Evolutionary conservation across 129 eudicot genomes (phyloP).

Genomic region (Chrysanthemum lavandulifolium): DNA sequence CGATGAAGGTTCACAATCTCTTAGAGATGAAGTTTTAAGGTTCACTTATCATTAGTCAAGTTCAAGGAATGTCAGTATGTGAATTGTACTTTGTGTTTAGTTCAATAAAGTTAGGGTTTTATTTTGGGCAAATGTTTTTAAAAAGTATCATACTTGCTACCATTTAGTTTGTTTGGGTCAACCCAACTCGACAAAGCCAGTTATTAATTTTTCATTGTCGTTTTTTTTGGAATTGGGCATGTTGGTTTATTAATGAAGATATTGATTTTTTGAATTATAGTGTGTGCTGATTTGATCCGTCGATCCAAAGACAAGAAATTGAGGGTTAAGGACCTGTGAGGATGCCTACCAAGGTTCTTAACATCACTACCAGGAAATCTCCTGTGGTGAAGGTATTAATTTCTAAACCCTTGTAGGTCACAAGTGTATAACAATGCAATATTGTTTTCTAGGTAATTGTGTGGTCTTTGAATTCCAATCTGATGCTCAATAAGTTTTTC

Average conservation of each 20-base stretch:
- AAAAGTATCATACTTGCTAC: too few species aligned
- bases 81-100: too few species aligned
- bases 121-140: too few species aligned
- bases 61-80: too few species aligned
- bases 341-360: slow-evolving; percentile 53
- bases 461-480: not conserved
- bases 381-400: slow-evolving; percentile 54
- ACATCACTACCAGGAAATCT: slow-evolving; percentile 52
- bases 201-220: too few species aligned
- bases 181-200: too few species aligned
- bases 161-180: too few species aligned
- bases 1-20: too few species aligned
- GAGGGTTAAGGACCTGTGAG: slow-evolving; percentile 52
- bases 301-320: slow-evolving; percentile 47
- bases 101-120: too few species aligned
- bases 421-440: not conserved
- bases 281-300: slow-evolving; percentile 52
- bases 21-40: too few species aligned
- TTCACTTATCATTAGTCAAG: too few species aligned
- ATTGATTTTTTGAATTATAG: slow-evolving; percentile 15
- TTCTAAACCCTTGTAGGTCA: not conserved
- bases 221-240: not conserved
- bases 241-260: not conserved
- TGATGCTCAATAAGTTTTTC: not conserved
- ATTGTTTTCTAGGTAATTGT: not conserved